These are phyloP conservation scores for Stemphylium vesicarium DNA, from an alignment of 2,329 filamentous ascomycete genomes.

Conservation along the genomic window DNA sequence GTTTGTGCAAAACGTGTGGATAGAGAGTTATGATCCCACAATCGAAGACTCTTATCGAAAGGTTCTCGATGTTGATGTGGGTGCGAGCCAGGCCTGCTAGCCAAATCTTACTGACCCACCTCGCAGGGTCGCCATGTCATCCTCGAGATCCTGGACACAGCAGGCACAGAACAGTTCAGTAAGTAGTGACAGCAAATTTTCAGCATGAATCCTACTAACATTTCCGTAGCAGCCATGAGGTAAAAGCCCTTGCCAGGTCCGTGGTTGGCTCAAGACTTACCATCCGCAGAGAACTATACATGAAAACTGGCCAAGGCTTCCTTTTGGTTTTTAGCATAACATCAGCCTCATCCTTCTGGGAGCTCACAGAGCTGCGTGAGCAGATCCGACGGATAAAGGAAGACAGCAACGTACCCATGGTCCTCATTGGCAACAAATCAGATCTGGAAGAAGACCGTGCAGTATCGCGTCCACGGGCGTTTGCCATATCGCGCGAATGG, in stretches of 20 bases:
- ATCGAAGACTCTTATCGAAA: constrained; percentile 69
- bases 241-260: constrained; percentile 21
- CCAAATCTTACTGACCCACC: constrained; percentile 19
- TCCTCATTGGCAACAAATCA: constrained; percentile 91
- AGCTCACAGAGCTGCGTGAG: constrained; percentile 80
- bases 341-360: constrained; percentile 79
- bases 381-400: constrained; percentile 93
- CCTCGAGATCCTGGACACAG: constrained; percentile 89
- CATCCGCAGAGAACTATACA: constrained; percentile 58
- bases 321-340: constrained; percentile 92
- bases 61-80: constrained; percentile 78
- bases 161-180: constrained; percentile 93
- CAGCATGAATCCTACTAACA: constrained; percentile 21
- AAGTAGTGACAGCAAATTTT: constrained; percentile 55
- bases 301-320: constrained; percentile 93
- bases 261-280: constrained; percentile 16
- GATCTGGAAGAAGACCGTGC: constrained; percentile 85
- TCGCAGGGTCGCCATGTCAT: constrained; percentile 82
- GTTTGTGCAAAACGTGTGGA: constrained; percentile 94
- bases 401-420: constrained; percentile 82
- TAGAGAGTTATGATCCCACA: constrained; percentile 73
- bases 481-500: constrained; percentile 86
- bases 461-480: constrained; percentile 79
- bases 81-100: constrained; percentile 45
- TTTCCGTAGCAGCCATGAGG: constrained; percentile 42